Evolutionary conservation across 1,139 yeast genomes (phyloP).

Genomic region (Candida tropicalis): DNA sequence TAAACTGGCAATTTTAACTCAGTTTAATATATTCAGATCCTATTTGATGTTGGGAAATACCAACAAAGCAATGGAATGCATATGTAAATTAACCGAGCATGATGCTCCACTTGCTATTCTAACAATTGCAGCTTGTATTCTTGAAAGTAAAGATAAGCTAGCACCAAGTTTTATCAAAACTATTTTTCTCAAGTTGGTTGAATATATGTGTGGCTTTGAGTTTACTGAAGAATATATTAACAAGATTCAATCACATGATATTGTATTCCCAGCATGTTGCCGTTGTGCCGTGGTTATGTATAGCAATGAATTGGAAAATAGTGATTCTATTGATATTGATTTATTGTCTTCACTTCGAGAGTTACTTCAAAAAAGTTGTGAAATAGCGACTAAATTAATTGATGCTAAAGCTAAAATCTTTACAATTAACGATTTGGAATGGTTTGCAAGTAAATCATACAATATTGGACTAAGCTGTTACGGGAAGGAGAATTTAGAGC

Average conservation of each 20-base stretch:
- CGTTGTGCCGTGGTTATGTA: slow-evolving; percentile 14
- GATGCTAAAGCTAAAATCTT: slow-evolving; percentile 6
- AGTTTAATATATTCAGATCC: slow-evolving; percentile 26
- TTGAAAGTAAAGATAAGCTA: slow-evolving; percentile 18
- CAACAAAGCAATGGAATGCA: slow-evolving; percentile 10
- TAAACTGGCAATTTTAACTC: slow-evolving; percentile 21
- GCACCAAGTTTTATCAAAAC: slow-evolving; percentile 3
- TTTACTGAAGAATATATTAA: slow-evolving; percentile 5
- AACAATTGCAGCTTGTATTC: slow-evolving; percentile 21
- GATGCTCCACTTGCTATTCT: slow-evolving; percentile 14
- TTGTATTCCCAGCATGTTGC: slow-evolving; percentile 14
- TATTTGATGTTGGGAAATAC: slow-evolving; percentile 18
- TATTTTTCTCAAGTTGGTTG: slow-evolving; percentile 11
- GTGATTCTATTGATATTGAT: neutral
- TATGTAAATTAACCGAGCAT: slow-evolving; percentile 11
- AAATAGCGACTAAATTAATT: slow-evolving; percentile 10
- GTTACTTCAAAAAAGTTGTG: slow-evolving; percentile 11
- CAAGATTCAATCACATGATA: slow-evolving; percentile 9
- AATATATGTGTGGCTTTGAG: slow-evolving; percentile 4
- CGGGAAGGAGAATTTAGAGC: neutral
- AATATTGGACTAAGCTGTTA: slow-evolving; percentile 17
- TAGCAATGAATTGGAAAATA: slow-evolving; percentile 10
- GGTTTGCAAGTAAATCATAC: slow-evolving; percentile 23
- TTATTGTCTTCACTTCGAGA: slow-evolving; percentile 6
- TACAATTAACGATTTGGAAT: slow-evolving; percentile 19